A percentile compares a stretch with the other conserved stretches of the same genome.
These are phyloP conservation scores for Eutypa lata DNA, from an alignment of 2,329 filamentous ascomycete species.

Conservation along the genomic window DNA sequence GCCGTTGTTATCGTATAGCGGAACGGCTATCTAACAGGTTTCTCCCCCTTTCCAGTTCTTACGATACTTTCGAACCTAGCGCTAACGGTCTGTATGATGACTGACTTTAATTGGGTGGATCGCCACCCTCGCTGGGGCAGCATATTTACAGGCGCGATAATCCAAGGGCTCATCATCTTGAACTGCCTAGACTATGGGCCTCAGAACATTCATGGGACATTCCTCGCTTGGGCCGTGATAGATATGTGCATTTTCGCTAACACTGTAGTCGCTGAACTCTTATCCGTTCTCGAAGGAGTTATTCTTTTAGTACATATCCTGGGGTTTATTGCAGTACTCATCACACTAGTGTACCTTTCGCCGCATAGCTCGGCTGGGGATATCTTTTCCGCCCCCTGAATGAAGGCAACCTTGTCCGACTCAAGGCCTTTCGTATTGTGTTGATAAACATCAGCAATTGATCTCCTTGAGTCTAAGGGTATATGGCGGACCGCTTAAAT, in stretches of 20 bases:
- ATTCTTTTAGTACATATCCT: conserved; percentile 15
- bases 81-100: conserved; percentile 11
- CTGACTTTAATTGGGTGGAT: conserved; percentile 15
- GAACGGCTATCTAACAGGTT: conserved; percentile 17
- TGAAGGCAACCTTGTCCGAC: conserved; percentile 13
- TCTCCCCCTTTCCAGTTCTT: neutral
- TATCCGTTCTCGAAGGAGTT: conserved; percentile 12
- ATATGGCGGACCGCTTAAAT: too few relatives aligned
- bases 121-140: conserved; percentile 11
- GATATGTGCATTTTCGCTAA: conserved; percentile 12
- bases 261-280: conserved; percentile 8
- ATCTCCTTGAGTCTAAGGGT: neutral
- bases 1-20: too few relatives aligned
- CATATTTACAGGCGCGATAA: conserved; percentile 14
- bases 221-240: conserved; percentile 14
- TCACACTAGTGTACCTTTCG: conserved; percentile 12
- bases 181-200: conserved; percentile 12
- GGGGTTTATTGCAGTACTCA: conserved; percentile 14
- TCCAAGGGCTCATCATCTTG: conserved; percentile 16
- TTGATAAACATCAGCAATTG: conserved; percentile 3
- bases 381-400: conserved; percentile 10
- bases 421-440: conserved; percentile 13
- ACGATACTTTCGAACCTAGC: neutral
- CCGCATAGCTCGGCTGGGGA: conserved; percentile 8
- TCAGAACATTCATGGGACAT: conserved; percentile 7